Percentiles rank a stretch among this genome's conserved stretches.
Evolutionary conservation across 1,139 yeast species (phyloP).

Genomic region (Taphrina flavorubra): DNA sequence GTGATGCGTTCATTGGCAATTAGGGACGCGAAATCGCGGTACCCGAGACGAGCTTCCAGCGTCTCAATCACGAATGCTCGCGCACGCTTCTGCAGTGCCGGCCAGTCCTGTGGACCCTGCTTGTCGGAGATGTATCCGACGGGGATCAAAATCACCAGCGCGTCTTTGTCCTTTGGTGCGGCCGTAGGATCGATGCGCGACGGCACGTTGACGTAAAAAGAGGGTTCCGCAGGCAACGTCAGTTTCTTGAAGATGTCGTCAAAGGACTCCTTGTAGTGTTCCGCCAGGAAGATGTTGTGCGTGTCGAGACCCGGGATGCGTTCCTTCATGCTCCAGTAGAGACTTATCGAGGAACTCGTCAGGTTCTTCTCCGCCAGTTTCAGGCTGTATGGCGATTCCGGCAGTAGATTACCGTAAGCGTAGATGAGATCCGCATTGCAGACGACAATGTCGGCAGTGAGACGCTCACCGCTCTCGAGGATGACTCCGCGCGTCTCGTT

Average conservation of each 20-base stretch:
- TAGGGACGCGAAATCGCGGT: slow-evolving; percentile 20
- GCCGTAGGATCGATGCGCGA: slow-evolving; percentile 39
- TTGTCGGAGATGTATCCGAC: slow-evolving; percentile 41
- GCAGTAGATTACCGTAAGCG: slow-evolving; percentile 36
- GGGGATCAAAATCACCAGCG: slow-evolving; percentile 37
- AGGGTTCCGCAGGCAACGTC: slow-evolving; percentile 33
- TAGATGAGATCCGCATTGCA: slow-evolving; percentile 41
- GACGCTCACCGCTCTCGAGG: slow-evolving; percentile 38
- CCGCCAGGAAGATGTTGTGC: slow-evolving; percentile 42
- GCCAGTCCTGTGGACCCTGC: slow-evolving; percentile 39
- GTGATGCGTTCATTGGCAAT: slow-evolving; percentile 36
- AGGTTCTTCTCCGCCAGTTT: slow-evolving; percentile 37
- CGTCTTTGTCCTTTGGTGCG: slow-evolving; percentile 38
- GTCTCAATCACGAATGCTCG: slow-evolving; percentile 34
- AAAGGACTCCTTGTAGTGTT: slow-evolving; percentile 40
- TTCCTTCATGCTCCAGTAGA: slow-evolving; percentile 42
- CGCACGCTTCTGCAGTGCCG: slow-evolving; percentile 26
- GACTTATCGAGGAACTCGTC: slow-evolving; percentile 34
- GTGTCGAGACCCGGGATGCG: slow-evolving; percentile 35
- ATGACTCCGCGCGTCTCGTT: slow-evolving; percentile 39
- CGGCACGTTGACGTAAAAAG: slow-evolving; percentile 41
- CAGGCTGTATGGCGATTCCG: slow-evolving; percentile 30
- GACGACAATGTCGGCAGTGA: slow-evolving; percentile 35
- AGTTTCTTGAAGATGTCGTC: slow-evolving; percentile 38
- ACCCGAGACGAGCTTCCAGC: slow-evolving; percentile 34